These are phyloP conservation scores for Fusarium pilosicola DNA, from an alignment of 2,329 filamentous ascomycete genomes.

Conservation along the genomic window DNA sequence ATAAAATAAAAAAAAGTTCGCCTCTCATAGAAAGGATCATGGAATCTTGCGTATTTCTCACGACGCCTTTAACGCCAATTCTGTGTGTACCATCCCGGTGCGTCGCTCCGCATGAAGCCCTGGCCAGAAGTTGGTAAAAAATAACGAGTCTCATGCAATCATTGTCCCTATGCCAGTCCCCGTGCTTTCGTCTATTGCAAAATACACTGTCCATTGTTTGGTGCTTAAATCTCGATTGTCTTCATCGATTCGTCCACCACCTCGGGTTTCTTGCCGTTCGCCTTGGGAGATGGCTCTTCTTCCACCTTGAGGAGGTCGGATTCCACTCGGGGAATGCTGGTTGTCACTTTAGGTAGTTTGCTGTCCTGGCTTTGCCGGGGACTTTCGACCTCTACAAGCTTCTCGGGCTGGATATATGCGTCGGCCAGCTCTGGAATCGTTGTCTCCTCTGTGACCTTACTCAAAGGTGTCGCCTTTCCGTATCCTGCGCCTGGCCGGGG, in stretches of 20 bases:
- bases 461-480: conserved; percentile 75
- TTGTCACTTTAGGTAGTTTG: conserved; percentile 47
- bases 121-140: conserved; percentile 53
- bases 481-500: conserved; percentile 66
- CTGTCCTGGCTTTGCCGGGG: conserved; percentile 59
- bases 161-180: conserved; percentile 43
- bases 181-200: conserved; percentile 38
- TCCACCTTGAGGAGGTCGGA: conserved; percentile 49
- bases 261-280: conserved; percentile 57
- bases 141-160: conserved; percentile 44
- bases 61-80: conserved; percentile 45
- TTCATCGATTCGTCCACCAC: conserved; percentile 65
- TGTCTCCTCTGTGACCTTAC: conserved; percentile 77
- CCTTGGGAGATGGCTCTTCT: conserved; percentile 23
- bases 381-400: conserved; percentile 67
- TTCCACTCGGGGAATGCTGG: conserved; percentile 49
- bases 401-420: conserved; percentile 56
- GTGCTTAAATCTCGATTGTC: conserved; percentile 67
- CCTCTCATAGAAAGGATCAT: conserved; percentile 34
- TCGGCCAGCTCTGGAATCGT: conserved; percentile 53
- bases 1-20: conserved; percentile 7
- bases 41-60: conserved; percentile 40
- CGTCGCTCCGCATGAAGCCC: conserved; percentile 33
- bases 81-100: conserved; percentile 36
- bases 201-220: conserved; percentile 20